These are phyloP conservation scores for Epichloe sibirici DNA, from an alignment of 2,329 filamentous ascomycete genomes.

Conservation along the genomic window DNA sequence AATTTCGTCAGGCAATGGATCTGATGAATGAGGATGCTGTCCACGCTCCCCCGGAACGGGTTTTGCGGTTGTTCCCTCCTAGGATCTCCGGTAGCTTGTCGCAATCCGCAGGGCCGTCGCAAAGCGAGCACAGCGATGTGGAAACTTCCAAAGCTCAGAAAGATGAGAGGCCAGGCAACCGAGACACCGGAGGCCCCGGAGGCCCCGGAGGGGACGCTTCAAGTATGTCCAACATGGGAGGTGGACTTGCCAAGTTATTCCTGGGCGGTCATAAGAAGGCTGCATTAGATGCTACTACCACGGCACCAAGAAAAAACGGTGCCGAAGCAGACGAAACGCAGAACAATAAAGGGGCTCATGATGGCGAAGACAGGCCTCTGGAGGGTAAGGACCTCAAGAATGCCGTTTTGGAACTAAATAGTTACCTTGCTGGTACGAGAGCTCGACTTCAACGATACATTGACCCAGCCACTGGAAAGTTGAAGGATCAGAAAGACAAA, in stretches of 20 bases:
- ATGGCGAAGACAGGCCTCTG: slow-evolving; percentile 37
- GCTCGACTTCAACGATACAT: slow-evolving; percentile 49
- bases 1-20: slow-evolving; percentile 77
- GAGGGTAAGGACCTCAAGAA: slow-evolving; percentile 75
- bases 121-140: slow-evolving; percentile 30
- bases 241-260: slow-evolving; percentile 43
- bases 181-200: slow-evolving; percentile 9
- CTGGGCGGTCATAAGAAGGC: slow-evolving; percentile 33
- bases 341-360: slow-evolving; percentile 32
- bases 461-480: slow-evolving; percentile 48
- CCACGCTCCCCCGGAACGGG: slow-evolving; percentile 81
- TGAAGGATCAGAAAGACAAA: slow-evolving; percentile 38
- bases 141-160: slow-evolving; percentile 18
- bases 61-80: slow-evolving; percentile 73
- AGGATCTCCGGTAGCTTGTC: slow-evolving; percentile 76
- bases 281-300: slow-evolving; percentile 44
- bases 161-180: slow-evolving; percentile 15
- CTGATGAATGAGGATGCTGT: slow-evolving; percentile 77
- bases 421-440: slow-evolving; percentile 79
- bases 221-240: slow-evolving; percentile 26
- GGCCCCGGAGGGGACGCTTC: slow-evolving; percentile 11
- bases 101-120: slow-evolving; percentile 30
- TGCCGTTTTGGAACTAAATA: slow-evolving; percentile 72
- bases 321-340: slow-evolving; percentile 43
- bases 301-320: slow-evolving; percentile 44